Percentiles rank a stretch among this genome's conserved stretches.
Evolutionary conservation across 345 rosid species (phyloP).

Genomic region (Camelina neglecta): DNA sequence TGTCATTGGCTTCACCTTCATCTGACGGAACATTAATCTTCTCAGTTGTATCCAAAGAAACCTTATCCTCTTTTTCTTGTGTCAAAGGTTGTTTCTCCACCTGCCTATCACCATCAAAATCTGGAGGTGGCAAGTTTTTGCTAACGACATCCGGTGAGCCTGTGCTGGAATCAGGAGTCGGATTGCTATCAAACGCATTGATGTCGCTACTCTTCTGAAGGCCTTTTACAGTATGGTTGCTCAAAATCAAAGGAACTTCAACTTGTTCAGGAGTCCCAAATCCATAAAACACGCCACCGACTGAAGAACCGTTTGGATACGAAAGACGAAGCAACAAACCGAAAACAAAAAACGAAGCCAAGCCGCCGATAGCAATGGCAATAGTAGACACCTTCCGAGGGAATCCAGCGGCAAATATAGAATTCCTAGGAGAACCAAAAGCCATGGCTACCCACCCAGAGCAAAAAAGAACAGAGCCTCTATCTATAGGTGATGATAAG

Average conservation of each 20-base stretch:
- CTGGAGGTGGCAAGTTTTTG: neutral
- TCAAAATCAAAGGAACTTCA: conserved; percentile 26
- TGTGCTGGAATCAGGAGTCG: conserved; percentile 16
- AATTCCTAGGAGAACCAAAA: conserved; percentile 58
- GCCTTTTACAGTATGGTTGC: conserved; percentile 8
- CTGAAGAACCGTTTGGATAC: conserved; percentile 60
- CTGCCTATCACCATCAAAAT: conserved; percentile 1
- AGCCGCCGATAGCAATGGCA: conserved; percentile 61
- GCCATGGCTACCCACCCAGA: conserved; percentile 49
- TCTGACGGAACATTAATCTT: conserved; percentile 39
- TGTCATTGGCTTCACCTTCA: conserved; percentile 38
- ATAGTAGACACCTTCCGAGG: conserved; percentile 74
- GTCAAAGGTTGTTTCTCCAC: conserved; percentile 25
- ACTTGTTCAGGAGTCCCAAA: conserved; percentile 48
- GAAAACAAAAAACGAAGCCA: conserved; percentile 66
- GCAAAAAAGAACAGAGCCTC: conserved; percentile 18
- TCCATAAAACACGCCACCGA: conserved; percentile 65
- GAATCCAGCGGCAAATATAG: conserved; percentile 49
- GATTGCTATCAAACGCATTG: neutral
- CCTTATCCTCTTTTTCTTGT: conserved; percentile 35
- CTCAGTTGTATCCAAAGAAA: conserved; percentile 24
- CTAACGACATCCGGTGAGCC: conserved; percentile 1
- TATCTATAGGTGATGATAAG: conserved; percentile 20
- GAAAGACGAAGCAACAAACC: conserved; percentile 74
- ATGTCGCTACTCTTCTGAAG: conserved; percentile 19